These are phyloP conservation scores for Mortierella sp. DNA, from an alignment of 371 early-diverging fungal genomes.

Conservation along the genomic window DNA sequence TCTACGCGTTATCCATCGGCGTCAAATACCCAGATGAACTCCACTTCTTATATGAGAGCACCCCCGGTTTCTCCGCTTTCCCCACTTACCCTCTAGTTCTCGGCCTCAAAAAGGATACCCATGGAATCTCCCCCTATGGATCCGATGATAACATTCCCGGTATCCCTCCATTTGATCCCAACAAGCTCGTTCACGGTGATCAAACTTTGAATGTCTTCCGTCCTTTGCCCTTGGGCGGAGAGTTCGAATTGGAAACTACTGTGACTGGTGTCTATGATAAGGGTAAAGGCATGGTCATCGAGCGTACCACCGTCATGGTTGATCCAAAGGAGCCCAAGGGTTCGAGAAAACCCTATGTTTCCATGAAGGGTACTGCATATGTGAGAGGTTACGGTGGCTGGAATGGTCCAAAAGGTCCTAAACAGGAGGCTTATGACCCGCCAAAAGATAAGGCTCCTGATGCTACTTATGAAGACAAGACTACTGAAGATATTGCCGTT, in stretches of 20 bases:
- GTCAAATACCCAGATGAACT: conserved; percentile 66
- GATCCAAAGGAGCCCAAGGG: conserved; percentile 64
- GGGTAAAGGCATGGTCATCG: conserved; percentile 80
- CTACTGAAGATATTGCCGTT: conserved; percentile 68
- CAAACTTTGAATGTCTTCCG: conserved; percentile 71
- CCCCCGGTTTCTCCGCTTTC: conserved; percentile 74
- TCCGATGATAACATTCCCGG: conserved; percentile 61
- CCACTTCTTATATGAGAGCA: conserved; percentile 76
- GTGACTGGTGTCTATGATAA: conserved; percentile 69
- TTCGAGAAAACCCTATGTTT: conserved; percentile 57
- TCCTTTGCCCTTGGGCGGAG: conserved; percentile 72
- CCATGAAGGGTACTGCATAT: conserved; percentile 64
- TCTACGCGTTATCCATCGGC: conserved; percentile 80
- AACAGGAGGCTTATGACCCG: conserved; percentile 51
- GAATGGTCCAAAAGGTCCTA: conserved; percentile 72
- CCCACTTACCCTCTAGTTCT: conserved; percentile 79
- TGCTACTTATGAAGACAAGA: conserved; percentile 58
- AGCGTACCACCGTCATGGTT: conserved; percentile 64
- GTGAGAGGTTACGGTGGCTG: conserved; percentile 71
- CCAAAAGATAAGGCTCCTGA: conserved; percentile 69
- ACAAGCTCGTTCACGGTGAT: conserved; percentile 81
- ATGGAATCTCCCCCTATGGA: conserved; percentile 75
- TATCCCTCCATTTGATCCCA: conserved; percentile 74
- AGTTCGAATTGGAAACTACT: conserved; percentile 62
- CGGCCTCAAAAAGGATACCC: conserved; percentile 63